Conservation (phyloP, 768 basidiomycete genomes). For the Trichaptum fuscoviolaceum region DNA sequence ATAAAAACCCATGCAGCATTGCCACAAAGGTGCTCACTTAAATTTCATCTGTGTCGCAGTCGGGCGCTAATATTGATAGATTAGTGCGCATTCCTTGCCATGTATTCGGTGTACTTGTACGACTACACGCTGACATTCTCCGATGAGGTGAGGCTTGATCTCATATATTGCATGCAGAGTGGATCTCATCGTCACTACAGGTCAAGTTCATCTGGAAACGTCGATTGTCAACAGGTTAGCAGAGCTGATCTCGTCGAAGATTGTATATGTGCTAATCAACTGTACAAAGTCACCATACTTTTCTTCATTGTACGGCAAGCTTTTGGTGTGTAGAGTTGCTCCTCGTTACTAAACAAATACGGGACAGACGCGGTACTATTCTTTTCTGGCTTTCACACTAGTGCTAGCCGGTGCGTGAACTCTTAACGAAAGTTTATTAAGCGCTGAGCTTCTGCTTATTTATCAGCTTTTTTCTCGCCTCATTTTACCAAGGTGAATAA, state of each 20-base stretch:
- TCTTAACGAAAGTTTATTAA: neutral
- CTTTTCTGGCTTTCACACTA: neutral
- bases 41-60: neutral
- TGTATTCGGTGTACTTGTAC: neutral
- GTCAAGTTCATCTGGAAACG: constrained; percentile 1
- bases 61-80: neutral
- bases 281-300: neutral
- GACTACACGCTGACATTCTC: neutral
- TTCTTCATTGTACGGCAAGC: neutral
- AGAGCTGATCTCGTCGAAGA: neutral
- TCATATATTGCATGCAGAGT: neutral
- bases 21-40: neutral
- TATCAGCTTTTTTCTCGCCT: neutral
- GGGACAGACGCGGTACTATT: neutral
- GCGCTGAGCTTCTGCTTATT: neutral
- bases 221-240: neutral
- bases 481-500: neutral
- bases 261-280: neutral
- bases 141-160: neutral
- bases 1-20: neutral
- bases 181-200: neutral
- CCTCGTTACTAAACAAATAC: neutral
- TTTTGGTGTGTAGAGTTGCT: neutral
- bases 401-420: neutral
- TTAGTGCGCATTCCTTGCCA: neutral